phyloP scores from a whole-genome alignment of 495 filamentous ascomycete species.

The Daldinia decipiens region DNA sequence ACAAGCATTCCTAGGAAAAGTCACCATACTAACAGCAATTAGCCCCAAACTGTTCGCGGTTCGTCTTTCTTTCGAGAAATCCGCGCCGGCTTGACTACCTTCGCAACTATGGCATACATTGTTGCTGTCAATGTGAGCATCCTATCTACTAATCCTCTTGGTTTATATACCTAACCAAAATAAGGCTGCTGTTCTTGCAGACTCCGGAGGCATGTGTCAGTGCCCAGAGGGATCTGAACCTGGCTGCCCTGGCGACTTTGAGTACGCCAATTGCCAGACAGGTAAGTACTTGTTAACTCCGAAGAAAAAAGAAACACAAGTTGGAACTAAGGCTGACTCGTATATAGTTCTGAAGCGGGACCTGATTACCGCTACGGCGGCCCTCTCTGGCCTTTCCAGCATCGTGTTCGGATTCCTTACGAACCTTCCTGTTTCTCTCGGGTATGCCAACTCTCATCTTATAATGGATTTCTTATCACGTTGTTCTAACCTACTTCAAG shows the following conservation, averaged over 20 bases:
- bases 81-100: slow-evolving; percentile 83
- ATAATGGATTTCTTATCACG: neutral
- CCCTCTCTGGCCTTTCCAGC: slow-evolving; percentile 67
- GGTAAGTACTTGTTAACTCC: slow-evolving; percentile 39
- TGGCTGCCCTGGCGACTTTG: slow-evolving; percentile 64
- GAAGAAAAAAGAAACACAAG: too few relatives aligned
- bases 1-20: neutral
- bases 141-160: slow-evolving; percentile 25
- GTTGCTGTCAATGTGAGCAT: slow-evolving; percentile 66
- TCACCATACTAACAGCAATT: slow-evolving; percentile 40
- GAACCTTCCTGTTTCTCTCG: slow-evolving; percentile 65
- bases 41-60: slow-evolving; percentile 67
- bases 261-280: slow-evolving; percentile 65
- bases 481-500: slow-evolving; percentile 49
- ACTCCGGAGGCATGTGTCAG: slow-evolving; percentile 75
- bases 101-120: slow-evolving; percentile 87
- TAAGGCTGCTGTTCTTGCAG: slow-evolving; percentile 64
- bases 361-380: slow-evolving; percentile 80
- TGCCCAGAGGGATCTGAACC: slow-evolving; percentile 63
- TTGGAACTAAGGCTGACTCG: slow-evolving; percentile 22
- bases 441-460: slow-evolving; percentile 63
- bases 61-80: slow-evolving; percentile 79
- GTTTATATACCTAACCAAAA: slow-evolving; percentile 50
- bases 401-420: slow-evolving; percentile 63
- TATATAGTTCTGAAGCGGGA: slow-evolving; percentile 72